Conservation (phyloP, 192 early-diverging fungal species). For the Backusella parvicylindrica region DNA sequence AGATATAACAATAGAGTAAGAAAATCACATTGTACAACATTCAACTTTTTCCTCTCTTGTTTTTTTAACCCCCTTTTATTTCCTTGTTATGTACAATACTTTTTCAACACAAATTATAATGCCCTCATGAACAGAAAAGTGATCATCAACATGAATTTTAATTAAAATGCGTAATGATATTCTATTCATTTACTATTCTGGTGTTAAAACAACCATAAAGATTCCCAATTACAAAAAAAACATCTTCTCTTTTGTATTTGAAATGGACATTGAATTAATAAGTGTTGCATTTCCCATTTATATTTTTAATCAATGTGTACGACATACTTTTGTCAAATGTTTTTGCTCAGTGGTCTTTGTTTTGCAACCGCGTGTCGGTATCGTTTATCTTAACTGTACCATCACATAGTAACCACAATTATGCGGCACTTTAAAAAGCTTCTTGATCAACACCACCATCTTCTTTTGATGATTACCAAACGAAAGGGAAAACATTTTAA, state of each 20-base stretch:
- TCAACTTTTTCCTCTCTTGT: background rate
- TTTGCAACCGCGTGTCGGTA: background rate
- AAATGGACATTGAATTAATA: background rate
- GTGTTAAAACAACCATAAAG: background rate
- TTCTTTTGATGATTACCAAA: background rate
- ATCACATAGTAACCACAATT: background rate
- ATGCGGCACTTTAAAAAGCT: background rate
- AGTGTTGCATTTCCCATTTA: background rate
- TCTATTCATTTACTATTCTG: background rate
- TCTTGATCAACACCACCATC: background rate
- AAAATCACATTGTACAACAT: background rate
- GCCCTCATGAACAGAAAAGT: background rate
- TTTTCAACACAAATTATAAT: background rate
- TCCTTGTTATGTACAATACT: background rate
- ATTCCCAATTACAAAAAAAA: background rate
- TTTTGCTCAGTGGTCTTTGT: background rate
- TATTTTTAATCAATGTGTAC: background rate
- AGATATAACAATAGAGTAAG: background rate
- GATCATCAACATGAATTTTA: background rate
- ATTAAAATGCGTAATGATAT: background rate
- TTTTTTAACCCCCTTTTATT: background rate
- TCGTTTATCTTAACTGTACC: background rate
- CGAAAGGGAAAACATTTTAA: background rate
- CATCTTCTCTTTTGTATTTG: background rate
- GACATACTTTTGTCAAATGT: background rate